Conservation (phyloP, 2,329 filamentous ascomycete genomes). For the Xylaria arbuscula region DNA sequence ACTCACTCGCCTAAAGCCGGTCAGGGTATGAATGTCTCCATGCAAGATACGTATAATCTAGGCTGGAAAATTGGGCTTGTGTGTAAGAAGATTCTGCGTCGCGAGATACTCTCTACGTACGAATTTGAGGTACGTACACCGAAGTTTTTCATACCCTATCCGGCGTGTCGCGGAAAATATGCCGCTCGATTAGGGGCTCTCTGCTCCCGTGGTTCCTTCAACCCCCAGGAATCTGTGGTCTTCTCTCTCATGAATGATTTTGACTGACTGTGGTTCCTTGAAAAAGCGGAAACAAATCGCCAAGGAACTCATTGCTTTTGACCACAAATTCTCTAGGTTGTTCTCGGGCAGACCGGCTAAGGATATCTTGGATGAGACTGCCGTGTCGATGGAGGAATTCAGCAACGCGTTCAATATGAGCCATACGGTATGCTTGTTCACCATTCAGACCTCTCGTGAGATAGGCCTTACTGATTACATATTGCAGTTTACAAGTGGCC, state of each 20-base stretch:
- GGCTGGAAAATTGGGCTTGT: slow-evolving; percentile 60
- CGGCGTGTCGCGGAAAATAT: no score
- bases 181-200: background rate
- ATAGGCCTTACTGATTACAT: background rate
- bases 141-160: background rate
- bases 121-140: slow-evolving; percentile 49
- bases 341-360: slow-evolving; percentile 64
- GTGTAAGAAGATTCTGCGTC: slow-evolving; percentile 49
- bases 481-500: slow-evolving; percentile 37
- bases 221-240: background rate
- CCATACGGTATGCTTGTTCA: slow-evolving; percentile 37
- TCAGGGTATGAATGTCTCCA: slow-evolving; percentile 73
- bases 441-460: background rate
- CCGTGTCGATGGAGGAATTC: slow-evolving; percentile 68
- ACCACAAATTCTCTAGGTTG: slow-evolving; percentile 60
- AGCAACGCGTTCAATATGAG: slow-evolving; percentile 43
- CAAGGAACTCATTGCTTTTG: slow-evolving; percentile 67
- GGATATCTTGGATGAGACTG: slow-evolving; percentile 66
- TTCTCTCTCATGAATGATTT: background rate
- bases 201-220: background rate
- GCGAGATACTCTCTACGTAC: slow-evolving; percentile 55
- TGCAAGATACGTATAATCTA: slow-evolving; percentile 72
- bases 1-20: slow-evolving; percentile 79
- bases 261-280: background rate
- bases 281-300: slow-evolving; percentile 63